Percentiles rank a stretch among this genome's conserved stretches.
phyloP scores from a whole-genome alignment of 2,329 filamentous ascomycete genomes.

The Penicillium sp. region DNA sequence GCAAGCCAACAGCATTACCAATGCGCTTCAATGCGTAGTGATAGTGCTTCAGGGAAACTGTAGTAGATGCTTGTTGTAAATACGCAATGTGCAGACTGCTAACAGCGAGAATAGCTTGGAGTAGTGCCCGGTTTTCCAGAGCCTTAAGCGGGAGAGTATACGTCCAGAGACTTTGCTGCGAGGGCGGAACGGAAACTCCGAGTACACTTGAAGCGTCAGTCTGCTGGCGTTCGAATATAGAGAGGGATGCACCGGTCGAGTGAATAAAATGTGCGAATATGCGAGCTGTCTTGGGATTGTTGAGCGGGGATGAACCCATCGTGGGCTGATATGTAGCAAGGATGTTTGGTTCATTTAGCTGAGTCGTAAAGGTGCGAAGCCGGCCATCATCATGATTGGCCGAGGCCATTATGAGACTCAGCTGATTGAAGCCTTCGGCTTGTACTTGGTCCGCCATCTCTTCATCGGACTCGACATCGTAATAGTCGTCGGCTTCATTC shows the following conservation, averaged over 20 bases:
- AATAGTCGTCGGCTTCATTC: constrained; percentile 56
- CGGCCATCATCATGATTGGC: constrained; percentile 45
- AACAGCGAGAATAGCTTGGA: constrained; percentile 85
- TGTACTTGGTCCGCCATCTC: constrained; percentile 44
- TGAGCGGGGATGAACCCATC: constrained; percentile 63
- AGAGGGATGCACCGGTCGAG: constrained; percentile 78
- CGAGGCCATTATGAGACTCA: constrained; percentile 42
- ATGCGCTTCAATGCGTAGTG: constrained; percentile 75
- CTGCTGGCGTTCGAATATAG: constrained; percentile 77
- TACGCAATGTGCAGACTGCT: constrained; percentile 83
- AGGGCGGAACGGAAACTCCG: constrained; percentile 55
- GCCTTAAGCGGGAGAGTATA: constrained; percentile 79
- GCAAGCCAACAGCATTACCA: constrained; percentile 65
- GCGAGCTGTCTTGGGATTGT: constrained; percentile 69
- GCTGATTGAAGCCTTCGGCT: constrained; percentile 32
- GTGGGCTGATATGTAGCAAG: constrained; percentile 63
- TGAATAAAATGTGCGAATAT: constrained; percentile 91
- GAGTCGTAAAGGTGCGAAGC: constrained; percentile 46
- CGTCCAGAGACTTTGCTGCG: constrained; percentile 56
- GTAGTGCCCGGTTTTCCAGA: constrained; percentile 73
- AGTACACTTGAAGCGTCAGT: constrained; percentile 65
- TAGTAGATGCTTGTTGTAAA: constrained; percentile 65
- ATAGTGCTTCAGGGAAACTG: constrained; percentile 85
- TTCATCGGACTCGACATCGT: constrained; percentile 57
- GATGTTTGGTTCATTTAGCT: constrained; percentile 44